These are phyloP conservation scores for Epichloe gansuensis DNA, from an alignment of 2,329 filamentous ascomycete genomes.

Conservation along the genomic window DNA sequence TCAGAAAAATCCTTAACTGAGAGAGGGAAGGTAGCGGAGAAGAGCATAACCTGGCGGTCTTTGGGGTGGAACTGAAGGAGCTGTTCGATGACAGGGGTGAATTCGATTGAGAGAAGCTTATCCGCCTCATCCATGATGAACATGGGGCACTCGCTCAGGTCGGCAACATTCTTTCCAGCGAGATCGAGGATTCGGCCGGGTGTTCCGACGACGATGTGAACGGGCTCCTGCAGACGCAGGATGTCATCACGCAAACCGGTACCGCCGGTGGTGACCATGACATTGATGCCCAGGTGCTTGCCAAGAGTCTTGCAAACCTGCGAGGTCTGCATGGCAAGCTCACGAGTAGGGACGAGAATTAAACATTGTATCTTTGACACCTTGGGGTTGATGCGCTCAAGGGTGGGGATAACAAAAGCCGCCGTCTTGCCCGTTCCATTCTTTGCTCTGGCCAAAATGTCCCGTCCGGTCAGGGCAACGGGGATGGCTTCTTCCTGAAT, in stretches of 20 bases:
- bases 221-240: slow-evolving; percentile 80
- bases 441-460: slow-evolving; percentile 92
- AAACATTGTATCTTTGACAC: slow-evolving; percentile 92
- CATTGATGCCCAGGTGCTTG: slow-evolving; percentile 92
- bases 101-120: slow-evolving; percentile 91
- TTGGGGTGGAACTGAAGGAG: slow-evolving; percentile 90
- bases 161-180: slow-evolving; percentile 90
- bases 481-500: slow-evolving; percentile 99
- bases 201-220: slow-evolving; percentile 96
- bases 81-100: slow-evolving; percentile 95
- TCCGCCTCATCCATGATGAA: slow-evolving; percentile 99
- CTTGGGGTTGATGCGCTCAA: slow-evolving; percentile 95
- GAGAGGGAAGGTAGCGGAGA: slow-evolving; percentile 93
- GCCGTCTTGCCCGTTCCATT: slow-evolving; percentile 98
- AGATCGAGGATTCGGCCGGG: slow-evolving; percentile 93
- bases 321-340: slow-evolving; percentile 94
- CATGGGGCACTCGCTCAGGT: slow-evolving; percentile 89
- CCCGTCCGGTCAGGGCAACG: slow-evolving; percentile 85
- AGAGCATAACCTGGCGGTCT: slow-evolving; percentile 97
- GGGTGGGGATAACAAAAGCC: slow-evolving; percentile 88
- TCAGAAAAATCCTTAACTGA: slow-evolving; percentile 97
- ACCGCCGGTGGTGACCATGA: slow-evolving; percentile 98
- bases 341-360: slow-evolving; percentile 90
- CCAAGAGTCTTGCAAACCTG: slow-evolving; percentile 98
- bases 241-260: slow-evolving; percentile 95